These are phyloP conservation scores for Tuber aestivum DNA, from an alignment of 495 filamentous ascomycete species.

Conservation along the genomic window DNA sequence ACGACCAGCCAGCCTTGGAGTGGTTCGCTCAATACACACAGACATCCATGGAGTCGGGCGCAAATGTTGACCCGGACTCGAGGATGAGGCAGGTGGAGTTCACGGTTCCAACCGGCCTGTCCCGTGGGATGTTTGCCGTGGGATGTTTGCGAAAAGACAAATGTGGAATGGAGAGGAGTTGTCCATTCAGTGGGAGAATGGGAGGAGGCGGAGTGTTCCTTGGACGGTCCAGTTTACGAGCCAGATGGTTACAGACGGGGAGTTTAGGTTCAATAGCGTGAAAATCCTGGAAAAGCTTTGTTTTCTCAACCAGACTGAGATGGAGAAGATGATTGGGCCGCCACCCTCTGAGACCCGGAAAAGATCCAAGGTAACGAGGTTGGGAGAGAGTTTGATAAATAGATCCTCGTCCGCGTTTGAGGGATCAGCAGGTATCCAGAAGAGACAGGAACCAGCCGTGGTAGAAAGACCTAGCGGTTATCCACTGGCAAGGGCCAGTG, in stretches of 20 bases:
- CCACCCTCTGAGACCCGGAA: conserved; percentile 3
- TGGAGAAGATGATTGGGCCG: conserved; percentile 7
- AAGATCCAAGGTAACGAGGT: not conserved
- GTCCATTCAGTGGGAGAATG: conserved; percentile 26
- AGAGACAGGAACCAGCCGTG: conserved; percentile 8
- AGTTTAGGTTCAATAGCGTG: conserved; percentile 8
- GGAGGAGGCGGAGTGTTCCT: conserved; percentile 16
- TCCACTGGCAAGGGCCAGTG: not conserved
- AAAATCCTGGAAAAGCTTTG: conserved; percentile 15
- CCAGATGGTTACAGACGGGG: not conserved
- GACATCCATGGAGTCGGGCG: conserved; percentile 24
- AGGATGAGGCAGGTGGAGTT: conserved; percentile 30
- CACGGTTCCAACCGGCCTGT: conserved; percentile 13
- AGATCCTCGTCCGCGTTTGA: conserved; percentile 2
- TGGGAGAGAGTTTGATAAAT: not conserved
- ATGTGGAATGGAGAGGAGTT: conserved; percentile 31
- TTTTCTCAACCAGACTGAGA: conserved; percentile 15
- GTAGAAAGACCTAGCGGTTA: conserved; percentile 11
- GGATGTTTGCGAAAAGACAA: conserved; percentile 24
- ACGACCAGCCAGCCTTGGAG: conserved; percentile 11
- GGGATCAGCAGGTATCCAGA: conserved; percentile 5
- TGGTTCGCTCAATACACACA: conserved; percentile 26
- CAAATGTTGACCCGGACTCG: conserved; percentile 30
- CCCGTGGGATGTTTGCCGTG: conserved; percentile 19
- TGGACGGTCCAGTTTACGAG: conserved; percentile 18